Conservation (phyloP, 2,329 filamentous ascomycete species). For the Ophiostoma sp. region DNA sequence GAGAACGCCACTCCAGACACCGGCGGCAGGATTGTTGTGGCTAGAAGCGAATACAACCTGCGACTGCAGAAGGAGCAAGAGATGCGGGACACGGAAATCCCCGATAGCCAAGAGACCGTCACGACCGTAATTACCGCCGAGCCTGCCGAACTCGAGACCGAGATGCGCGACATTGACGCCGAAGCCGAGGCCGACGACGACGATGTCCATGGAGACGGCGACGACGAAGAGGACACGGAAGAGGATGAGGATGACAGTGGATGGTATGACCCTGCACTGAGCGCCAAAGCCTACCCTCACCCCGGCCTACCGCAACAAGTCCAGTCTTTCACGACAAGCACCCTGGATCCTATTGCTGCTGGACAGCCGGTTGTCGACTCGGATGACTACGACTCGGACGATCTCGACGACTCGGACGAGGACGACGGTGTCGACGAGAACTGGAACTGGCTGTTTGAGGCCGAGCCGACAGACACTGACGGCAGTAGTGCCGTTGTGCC, state of each 20-base stretch:
- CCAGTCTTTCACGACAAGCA: background rate
- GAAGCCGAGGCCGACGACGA: background rate
- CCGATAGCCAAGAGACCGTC: background rate
- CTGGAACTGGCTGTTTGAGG: conserved; percentile 26
- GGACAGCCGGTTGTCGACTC: background rate
- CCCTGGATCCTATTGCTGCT: background rate
- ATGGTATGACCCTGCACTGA: background rate
- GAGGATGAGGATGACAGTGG: conserved; percentile 22
- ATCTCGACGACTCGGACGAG: conserved; percentile 31
- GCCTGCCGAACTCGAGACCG: background rate
- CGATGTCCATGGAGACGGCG: background rate
- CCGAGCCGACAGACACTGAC: conserved; percentile 1
- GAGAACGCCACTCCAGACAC: background rate
- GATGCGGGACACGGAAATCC: background rate
- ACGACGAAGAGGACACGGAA: background rate
- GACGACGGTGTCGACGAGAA: conserved; percentile 28
- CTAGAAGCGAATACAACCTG: background rate
- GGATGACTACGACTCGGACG: conserved; percentile 17
- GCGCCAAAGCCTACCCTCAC: background rate
- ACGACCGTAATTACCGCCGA: background rate
- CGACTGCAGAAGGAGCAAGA: background rate
- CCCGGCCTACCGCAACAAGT: background rate
- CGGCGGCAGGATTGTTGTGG: conserved; percentile 17
- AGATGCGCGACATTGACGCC: background rate
- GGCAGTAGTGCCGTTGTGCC: conserved; percentile 4